Evolutionary conservation across 2,329 filamentous ascomycete genomes (phyloP), one percentile per base, ranked within the genome.

Genomic region (Talaromyces sp.): DNA sequence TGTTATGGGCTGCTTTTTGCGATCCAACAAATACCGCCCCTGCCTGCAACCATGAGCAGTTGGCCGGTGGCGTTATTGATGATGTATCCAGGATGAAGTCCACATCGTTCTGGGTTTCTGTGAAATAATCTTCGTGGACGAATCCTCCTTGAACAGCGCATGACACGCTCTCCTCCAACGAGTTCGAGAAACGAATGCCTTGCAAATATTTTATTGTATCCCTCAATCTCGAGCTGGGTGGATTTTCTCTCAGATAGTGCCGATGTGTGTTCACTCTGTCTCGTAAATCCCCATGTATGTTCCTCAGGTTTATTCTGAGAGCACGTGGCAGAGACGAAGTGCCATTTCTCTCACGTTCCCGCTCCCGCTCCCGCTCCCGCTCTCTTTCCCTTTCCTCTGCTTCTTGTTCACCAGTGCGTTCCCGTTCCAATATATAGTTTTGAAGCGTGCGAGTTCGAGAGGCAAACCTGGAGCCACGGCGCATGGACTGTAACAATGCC

Each of bases 181-280:
- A 80, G 60, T 72, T 78, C 33, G 81, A 84, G 59, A 79, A 78
- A 16, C 85, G 83, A 64, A 89, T 75, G 58, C 81, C 79, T 60
- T 85, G 82, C 16, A 89, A 79, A 70, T 89, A 89, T 67, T 80
- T 82, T 67, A 89, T 83, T 1, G 84, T 82, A 65, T 84, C 82
- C 68, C 86, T 84, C 57, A 89, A 70, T 57, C 77, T 70, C 23
- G 70, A 68, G 36, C 71, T 72, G 6, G 70, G 70, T 1, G 72
- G 69, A n/a, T 72, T 72, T 36, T 74, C 72, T 33, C 71, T 61
- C 63, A 75, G 72, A 56, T 73, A 61, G 57, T 75, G 74, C 61
- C 75, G 72, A 64, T 76, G 70, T 23, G 76, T 73, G 47, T 70
- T 70, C 51, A 73, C 66, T 23, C 74, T 71, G 51, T 73, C 69